Conservation (phyloP, 1,139 yeast genomes). For the Magnusiomyces starmeri region DNA sequence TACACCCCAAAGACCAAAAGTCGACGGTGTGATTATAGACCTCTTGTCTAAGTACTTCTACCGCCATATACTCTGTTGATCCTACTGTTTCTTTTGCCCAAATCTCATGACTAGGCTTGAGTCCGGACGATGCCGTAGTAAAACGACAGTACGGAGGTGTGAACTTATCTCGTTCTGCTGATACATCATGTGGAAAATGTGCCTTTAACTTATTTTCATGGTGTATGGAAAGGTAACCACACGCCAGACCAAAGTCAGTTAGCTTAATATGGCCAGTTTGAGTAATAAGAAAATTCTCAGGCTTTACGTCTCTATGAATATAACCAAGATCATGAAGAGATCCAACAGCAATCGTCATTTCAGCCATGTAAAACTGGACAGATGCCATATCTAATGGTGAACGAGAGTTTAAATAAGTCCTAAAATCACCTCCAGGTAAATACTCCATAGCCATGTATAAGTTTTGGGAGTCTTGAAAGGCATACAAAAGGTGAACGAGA, state of each 20-base stretch:
- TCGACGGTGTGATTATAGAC: conserved; percentile 14
- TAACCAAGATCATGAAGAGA: conserved; percentile 76
- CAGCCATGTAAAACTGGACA: conserved; percentile 28
- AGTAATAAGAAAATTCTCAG: conserved; percentile 75
- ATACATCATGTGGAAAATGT: background rate
- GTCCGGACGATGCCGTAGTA: conserved; percentile 6
- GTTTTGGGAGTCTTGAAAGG: conserved; percentile 14
- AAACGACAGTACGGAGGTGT: background rate
- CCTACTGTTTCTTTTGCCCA: conserved; percentile 17
- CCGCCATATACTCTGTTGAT: conserved; percentile 17
- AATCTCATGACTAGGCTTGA: background rate
- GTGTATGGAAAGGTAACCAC: conserved; percentile 13
- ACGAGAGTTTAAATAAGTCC: conserved; percentile 15
- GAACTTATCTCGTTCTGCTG: background rate
- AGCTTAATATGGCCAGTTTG: conserved; percentile 74
- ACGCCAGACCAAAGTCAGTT: conserved; percentile 71
- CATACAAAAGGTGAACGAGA: conserved; percentile 14
- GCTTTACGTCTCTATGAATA: conserved; percentile 78
- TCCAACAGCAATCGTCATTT: conserved; percentile 78
- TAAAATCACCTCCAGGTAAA: conserved; percentile 16
- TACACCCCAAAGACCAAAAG: conserved; percentile 17
- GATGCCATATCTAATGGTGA: conserved; percentile 9
- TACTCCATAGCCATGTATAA: conserved; percentile 17
- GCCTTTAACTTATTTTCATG: conserved; percentile 9
- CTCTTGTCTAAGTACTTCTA: conserved; percentile 12